phyloP scores from a whole-genome alignment of 768 basidiomycete genomes.

The Mycena kentingensis region DNA sequence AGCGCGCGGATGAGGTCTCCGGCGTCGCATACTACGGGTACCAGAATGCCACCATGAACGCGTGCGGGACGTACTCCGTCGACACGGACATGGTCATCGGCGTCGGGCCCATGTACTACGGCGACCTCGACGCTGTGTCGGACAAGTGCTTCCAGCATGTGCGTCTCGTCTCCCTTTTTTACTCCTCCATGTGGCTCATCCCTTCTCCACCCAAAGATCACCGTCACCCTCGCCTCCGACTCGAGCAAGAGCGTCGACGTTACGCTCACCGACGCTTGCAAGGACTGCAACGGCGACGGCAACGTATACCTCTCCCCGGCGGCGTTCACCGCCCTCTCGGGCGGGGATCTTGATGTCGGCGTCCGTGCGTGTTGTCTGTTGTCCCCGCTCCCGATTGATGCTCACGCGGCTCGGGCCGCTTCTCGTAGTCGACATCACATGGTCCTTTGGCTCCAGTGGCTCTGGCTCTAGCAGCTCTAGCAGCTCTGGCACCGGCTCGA shows the following conservation, averaged over 20 bases:
- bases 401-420: not conserved
- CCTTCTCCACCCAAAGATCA: slow-evolving; percentile 8
- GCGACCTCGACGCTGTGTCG: slow-evolving; percentile 15
- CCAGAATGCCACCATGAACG: slow-evolving; percentile 22
- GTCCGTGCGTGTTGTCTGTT: slow-evolving; percentile 13
- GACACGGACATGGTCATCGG: slow-evolving; percentile 25
- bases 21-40: slow-evolving; percentile 22
- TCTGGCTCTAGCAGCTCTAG: not conserved
- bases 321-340: slow-evolving; percentile 21
- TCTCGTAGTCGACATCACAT: slow-evolving; percentile 22
- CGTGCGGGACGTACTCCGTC: slow-evolving; percentile 17
- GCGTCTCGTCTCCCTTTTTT: not conserved
- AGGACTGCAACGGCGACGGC: slow-evolving; percentile 10
- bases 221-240: slow-evolving; percentile 20
- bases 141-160: slow-evolving; percentile 21
- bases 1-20: slow-evolving; percentile 8
- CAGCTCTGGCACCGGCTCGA: not conserved
- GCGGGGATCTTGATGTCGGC: slow-evolving; percentile 19
- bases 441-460: slow-evolving; percentile 14
- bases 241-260: slow-evolving; percentile 17
- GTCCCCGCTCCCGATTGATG: not conserved
- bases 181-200: not conserved
- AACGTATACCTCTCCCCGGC: slow-evolving; percentile 20
- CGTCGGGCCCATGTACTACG: slow-evolving; percentile 19
- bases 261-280: slow-evolving; percentile 22